Conservation (phyloP, 73 alveolate species). For the Tetrahymena thermophila region DNA sequence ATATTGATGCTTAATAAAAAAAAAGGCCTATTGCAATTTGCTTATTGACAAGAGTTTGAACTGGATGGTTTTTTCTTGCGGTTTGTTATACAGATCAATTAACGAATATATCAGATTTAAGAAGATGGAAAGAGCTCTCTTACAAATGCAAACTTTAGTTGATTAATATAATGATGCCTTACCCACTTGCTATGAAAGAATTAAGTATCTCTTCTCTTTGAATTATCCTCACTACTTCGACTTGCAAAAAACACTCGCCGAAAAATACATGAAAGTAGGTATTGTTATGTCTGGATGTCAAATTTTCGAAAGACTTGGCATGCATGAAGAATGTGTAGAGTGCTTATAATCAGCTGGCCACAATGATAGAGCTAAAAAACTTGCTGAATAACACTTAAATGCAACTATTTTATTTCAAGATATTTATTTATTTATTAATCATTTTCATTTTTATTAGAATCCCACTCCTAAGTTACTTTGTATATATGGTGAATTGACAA, state of each 20-base stretch:
- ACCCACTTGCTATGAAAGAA: constrained; percentile 68
- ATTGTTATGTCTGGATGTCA: constrained; percentile 86
- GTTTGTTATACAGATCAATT: constrained; percentile 76
- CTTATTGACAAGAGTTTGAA: constrained; percentile 74
- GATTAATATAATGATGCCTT: constrained; percentile 83
- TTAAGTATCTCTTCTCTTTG: constrained; percentile 54
- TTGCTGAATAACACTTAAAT: constrained; percentile 63
- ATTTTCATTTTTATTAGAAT: background rate
- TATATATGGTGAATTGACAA: constrained; percentile 85
- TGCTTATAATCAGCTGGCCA: constrained; percentile 78
- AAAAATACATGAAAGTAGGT: constrained; percentile 81
- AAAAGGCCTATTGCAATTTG: constrained; percentile 58
- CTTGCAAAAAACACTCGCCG: constrained; percentile 78
- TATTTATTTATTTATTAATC: background rate
- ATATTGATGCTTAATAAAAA: constrained; percentile 50
- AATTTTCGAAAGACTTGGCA: constrained; percentile 70
- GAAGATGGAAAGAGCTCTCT: constrained; percentile 83
- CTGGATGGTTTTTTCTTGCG: constrained; percentile 85
- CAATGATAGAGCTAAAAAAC: constrained; percentile 48
- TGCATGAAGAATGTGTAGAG: constrained; percentile 90
- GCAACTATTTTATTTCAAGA: constrained; percentile 35
- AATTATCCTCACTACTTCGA: constrained; percentile 78
- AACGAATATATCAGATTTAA: constrained; percentile 80
- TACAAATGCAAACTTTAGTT: constrained; percentile 79
- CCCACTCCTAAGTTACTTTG: constrained; percentile 79